A percentile compares a stretch with the other conserved stretches of the same genome.
Evolutionary conservation across 1,284 basidiomycete genomes (phyloP).

Genomic region (Leccinum pallidistipes): DNA sequence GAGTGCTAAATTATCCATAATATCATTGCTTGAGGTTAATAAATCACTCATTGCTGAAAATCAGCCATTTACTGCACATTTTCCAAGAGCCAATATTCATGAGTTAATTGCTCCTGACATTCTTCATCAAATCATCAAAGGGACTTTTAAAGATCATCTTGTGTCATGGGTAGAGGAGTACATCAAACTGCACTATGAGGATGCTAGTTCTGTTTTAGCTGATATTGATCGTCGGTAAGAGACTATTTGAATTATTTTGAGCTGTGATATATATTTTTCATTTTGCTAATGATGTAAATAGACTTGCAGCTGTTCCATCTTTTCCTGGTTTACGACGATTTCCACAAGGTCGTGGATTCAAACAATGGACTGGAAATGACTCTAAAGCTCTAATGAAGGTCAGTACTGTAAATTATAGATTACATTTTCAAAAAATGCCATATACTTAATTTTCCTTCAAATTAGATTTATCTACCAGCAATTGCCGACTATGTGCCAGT

Average conservation of each 20-base stretch:
- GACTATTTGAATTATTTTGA: not conserved
- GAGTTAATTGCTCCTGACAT: not conserved
- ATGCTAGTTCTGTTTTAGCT: not conserved
- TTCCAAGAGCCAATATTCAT: not conserved
- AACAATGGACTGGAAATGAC: not conserved
- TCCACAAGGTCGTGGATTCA: not conserved
- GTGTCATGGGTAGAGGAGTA: not conserved
- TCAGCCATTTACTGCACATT: not conserved
- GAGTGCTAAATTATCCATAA: not conserved
- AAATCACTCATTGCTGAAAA: not conserved
- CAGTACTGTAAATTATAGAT: not conserved
- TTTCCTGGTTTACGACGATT: not conserved
- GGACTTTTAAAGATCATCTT: not conserved
- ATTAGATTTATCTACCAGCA: slow-evolving; percentile 13
- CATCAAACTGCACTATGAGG: not conserved
- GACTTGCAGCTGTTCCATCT: not conserved
- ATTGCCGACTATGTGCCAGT: slow-evolving; percentile 14
- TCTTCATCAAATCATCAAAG: not conserved
- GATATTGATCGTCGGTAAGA: not conserved
- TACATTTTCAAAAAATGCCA: not conserved
- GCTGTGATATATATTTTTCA: not conserved
- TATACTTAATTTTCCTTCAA: not conserved
- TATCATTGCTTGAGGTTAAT: not conserved
- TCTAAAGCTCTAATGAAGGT: not conserved
- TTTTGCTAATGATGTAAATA: not conserved